Base-by-base conservation (phyloP, 345 rosid genomes). In the Arabidopsis arenosa region DNA sequence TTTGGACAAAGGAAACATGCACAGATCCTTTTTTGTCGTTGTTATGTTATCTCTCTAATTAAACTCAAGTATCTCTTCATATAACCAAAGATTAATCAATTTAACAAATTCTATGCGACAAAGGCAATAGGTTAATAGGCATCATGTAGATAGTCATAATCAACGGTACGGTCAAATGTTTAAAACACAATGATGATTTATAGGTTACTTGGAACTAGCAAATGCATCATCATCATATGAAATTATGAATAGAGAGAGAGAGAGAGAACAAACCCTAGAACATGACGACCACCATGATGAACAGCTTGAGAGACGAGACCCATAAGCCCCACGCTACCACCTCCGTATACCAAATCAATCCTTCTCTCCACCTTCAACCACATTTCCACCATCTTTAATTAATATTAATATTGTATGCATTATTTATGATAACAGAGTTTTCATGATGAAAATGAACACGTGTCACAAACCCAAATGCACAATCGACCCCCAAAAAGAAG, bases 261-360 rank as follows among this genome's bases (percentile, higher is more conserved):
- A 75, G 76, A 75, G 78, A 72, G 70, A 62, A 73, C 90, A 82
- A 86, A 91, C 98, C 98, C 96, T 87, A 93, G 82, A 83, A 93
- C 98, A 86, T 91, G 98, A 80, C 98, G 97, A 77, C 97, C 98
- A 65, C 96, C 98, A 91, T 88, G 91, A 91, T 89, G 96, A 87
- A 91, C 98, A 37, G 92, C 97, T 75, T 93, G 98, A 83, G 98
- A 93, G 80, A 93, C 93, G 68, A 93, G 93, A 79, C 97, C 98
- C 98, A 93, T 93, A 80, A 93, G 85, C 53, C 98, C 98, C 86
- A 91, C 90, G 91, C 97, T 91, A 55, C 98, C 96, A 66, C 98
- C 98, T 79, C 98, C 98, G 75, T 91, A 93, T 56, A 93, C 97
- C 89, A 93, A 83, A 83, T 93, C 97, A 88, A 91, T 91, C 81